A percentile compares a stretch with the other conserved stretches of the same genome.
Evolutionary conservation across 225 moss, liverwort and hornwort genomes (phyloP).

Genomic region (Polytrichum formosum): DNA sequence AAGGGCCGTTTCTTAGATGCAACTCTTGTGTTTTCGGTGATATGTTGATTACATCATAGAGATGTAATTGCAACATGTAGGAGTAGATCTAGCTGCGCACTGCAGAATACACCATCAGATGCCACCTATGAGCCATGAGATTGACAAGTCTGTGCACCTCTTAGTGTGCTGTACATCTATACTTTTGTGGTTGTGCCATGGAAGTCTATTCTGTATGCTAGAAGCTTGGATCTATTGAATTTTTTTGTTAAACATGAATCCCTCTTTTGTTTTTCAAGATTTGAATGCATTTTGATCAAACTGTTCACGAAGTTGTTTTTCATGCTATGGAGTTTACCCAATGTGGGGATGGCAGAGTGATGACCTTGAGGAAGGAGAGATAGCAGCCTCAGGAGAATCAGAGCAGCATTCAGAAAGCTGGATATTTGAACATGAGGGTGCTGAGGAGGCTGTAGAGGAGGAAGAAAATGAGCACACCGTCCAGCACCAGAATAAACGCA

Average conservation of each 20-base stretch:
- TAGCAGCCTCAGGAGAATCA: slow-evolving; percentile 87
- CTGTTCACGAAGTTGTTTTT: not conserved
- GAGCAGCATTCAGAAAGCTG: slow-evolving; percentile 74
- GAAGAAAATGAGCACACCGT: slow-evolving; percentile 59
- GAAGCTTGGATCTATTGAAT: no score
- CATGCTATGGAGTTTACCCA: not conserved
- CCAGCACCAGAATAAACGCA: slow-evolving; percentile 85
- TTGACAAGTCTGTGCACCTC: not conserved
- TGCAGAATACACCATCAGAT: no score
- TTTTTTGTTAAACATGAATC: no score
- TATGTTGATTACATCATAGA: no score
- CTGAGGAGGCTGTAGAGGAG: slow-evolving; percentile 44
- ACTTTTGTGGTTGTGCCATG: not conserved
- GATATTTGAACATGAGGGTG: slow-evolving; percentile 61
- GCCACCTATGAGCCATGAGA: not conserved
- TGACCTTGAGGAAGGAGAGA: slow-evolving; percentile 98
- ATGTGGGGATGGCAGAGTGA: slow-evolving; percentile 53
- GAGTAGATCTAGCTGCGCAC: no score
- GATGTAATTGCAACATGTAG: no score
- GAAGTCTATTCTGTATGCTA: not conserved
- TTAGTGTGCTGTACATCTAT: not conserved
- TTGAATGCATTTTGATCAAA: not conserved
- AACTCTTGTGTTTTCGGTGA: no score
- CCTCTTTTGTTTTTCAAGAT: no score
- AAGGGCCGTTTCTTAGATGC: no score